These are phyloP conservation scores for Crepidotus sp. DNA, from an alignment of 1,284 basidiomycete genomes.

Conservation along the genomic window DNA sequence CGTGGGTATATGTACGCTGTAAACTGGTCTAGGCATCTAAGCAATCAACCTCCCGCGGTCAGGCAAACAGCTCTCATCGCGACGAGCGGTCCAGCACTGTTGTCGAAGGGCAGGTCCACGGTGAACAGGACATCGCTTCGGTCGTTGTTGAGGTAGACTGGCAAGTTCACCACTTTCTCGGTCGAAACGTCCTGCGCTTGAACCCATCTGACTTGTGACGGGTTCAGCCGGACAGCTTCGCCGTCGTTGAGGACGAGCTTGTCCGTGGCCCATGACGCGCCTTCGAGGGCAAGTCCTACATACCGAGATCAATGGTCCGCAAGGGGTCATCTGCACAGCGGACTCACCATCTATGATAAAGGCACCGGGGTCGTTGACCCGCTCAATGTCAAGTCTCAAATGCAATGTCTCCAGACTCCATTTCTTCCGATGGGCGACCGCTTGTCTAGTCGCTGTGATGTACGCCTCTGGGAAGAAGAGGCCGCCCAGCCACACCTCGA, in stretches of 20 bases:
- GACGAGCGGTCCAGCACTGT: constrained; percentile 53
- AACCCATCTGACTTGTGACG: constrained; percentile 84
- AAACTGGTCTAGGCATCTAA: constrained; percentile 4
- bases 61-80: constrained; percentile 77
- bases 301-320: not conserved
- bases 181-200: constrained; percentile 44
- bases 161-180: constrained; percentile 60
- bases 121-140: constrained; percentile 86
- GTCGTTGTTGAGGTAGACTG: constrained; percentile 89
- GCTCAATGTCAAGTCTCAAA: constrained; percentile 72
- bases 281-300: constrained; percentile 77
- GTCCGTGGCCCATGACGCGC: constrained; percentile 66
- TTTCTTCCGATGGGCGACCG: constrained; percentile 81
- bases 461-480: constrained; percentile 95
- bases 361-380: constrained; percentile 61
- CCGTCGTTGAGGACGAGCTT: constrained; percentile 76
- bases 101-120: constrained; percentile 70
- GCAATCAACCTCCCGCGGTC: constrained; percentile 44
- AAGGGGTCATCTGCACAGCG: not conserved
- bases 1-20: constrained; percentile 11
- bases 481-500: constrained; percentile 85
- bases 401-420: constrained; percentile 89
- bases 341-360: constrained; percentile 76
- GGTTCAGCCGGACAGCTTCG: constrained; percentile 62
- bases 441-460: constrained; percentile 88